phyloP scores from a whole-genome alignment of 805 yeast species.

The Starmerella etchellsii region DNA sequence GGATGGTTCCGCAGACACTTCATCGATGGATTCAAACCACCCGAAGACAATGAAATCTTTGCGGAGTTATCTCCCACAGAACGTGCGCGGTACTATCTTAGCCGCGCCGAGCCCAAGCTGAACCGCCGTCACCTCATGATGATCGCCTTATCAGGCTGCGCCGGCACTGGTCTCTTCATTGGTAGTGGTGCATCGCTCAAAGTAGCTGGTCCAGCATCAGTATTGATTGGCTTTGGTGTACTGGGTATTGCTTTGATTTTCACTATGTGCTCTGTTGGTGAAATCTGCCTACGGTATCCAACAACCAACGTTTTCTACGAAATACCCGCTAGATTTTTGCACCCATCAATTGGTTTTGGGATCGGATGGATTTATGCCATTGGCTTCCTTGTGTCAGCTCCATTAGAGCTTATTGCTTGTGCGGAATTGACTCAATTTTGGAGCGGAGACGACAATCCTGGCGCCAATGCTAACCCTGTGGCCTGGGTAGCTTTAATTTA shows the following conservation, averaged over 20 bases:
- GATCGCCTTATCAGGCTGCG: conserved; percentile 62
- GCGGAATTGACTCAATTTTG: conserved; percentile 40
- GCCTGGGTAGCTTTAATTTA: conserved; percentile 48
- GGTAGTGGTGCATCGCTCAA: conserved; percentile 49
- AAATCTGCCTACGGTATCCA: conserved; percentile 52
- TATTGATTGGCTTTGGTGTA: conserved; percentile 42
- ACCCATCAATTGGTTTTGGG: conserved; percentile 56
- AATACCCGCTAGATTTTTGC: conserved; percentile 48
- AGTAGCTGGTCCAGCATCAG: conserved; percentile 46
- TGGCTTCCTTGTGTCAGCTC: conserved; percentile 50
- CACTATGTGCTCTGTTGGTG: conserved; percentile 54
- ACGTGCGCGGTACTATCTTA: conserved; percentile 21
- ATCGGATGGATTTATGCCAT: conserved; percentile 58
- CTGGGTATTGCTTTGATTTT: conserved; percentile 51
- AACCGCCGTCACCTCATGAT: conserved; percentile 32
- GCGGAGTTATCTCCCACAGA: conserved; percentile 15
- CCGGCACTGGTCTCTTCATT: conserved; percentile 63
- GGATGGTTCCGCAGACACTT: too few species aligned
- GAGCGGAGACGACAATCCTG: conserved; percentile 33
- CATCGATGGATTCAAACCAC: conserved; percentile 26
- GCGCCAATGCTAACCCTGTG: conserved; percentile 36
- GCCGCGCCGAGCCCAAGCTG: conserved; percentile 31
- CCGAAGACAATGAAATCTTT: conserved; percentile 14
- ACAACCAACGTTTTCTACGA: conserved; percentile 48
- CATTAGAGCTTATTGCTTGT: conserved; percentile 41